These are phyloP conservation scores for Sideroxylon spinosum DNA, from an alignment of 179 eudicot genomes.

Conservation along the genomic window DNA sequence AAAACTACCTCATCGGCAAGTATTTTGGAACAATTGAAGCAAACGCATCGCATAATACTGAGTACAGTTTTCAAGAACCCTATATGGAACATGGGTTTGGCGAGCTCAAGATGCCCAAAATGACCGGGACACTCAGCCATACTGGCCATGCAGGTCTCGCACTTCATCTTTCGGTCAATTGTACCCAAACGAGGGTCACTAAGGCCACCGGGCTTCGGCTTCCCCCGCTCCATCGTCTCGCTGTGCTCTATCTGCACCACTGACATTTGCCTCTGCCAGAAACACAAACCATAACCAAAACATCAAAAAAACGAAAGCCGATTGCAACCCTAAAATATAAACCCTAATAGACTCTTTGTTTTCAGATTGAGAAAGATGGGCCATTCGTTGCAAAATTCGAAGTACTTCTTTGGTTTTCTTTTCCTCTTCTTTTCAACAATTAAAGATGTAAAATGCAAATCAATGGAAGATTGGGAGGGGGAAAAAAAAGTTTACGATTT, in stretches of 20 bases:
- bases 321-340: too few relatives aligned
- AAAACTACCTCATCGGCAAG: slow-evolving; percentile 74
- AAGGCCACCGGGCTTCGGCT: slow-evolving; percentile 81
- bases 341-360: too few relatives aligned
- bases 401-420: background rate
- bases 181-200: slow-evolving; percentile 88
- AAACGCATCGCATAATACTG: slow-evolving; percentile 86
- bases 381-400: background rate
- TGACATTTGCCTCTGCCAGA: slow-evolving; percentile 96
- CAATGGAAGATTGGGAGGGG: background rate
- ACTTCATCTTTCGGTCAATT: slow-evolving; percentile 84
- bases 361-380: background rate
- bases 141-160: slow-evolving; percentile 92
- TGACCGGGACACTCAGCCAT: slow-evolving; percentile 99
- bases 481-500: slow-evolving; percentile 54
- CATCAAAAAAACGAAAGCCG: background rate
- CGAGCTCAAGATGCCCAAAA: slow-evolving; percentile 97
- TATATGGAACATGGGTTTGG: slow-evolving; percentile 93
- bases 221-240: slow-evolving; percentile 92
- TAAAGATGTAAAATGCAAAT: background rate
- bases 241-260: slow-evolving; percentile 90
- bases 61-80: slow-evolving; percentile 92
- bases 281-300: slow-evolving; percentile 10
- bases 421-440: background rate
- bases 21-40: slow-evolving; percentile 93